Percentiles rank a stretch among this genome's conserved stretches.
phyloP scores from a whole-genome alignment of 169 alveolate genomes.

The Plasmodium reichenowi region DNA sequence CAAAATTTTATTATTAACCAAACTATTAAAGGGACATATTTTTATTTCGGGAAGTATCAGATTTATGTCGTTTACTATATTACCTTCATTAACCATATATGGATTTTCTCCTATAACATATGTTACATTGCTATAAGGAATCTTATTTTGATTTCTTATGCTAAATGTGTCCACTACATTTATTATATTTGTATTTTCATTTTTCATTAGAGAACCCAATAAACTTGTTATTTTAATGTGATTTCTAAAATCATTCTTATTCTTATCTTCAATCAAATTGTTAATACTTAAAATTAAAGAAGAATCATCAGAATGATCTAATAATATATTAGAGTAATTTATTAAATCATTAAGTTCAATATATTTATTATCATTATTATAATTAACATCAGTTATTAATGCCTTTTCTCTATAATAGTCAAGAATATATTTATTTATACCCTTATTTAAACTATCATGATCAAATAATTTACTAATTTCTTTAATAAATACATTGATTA shows the following conservation, averaged over 20 bases:
- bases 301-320: slow-evolving; percentile 45
- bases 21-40: slow-evolving; percentile 37
- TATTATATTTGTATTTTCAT: slow-evolving; percentile 56
- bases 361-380: slow-evolving; percentile 17
- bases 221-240: slow-evolving; percentile 74
- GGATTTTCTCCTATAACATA: slow-evolving; percentile 70
- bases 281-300: slow-evolving; percentile 37
- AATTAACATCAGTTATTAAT: slow-evolving; percentile 37
- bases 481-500: slow-evolving; percentile 45
- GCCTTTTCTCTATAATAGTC: slow-evolving; percentile 64
- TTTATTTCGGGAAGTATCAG: slow-evolving; percentile 65
- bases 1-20: slow-evolving; percentile 14
- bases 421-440: slow-evolving; percentile 45
- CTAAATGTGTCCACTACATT: slow-evolving; percentile 58
- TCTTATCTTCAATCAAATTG: slow-evolving; percentile 45
- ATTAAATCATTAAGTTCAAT: slow-evolving; percentile 33
- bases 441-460: slow-evolving; percentile 67
- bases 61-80: slow-evolving; percentile 49
- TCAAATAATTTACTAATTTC: slow-evolving; percentile 68
- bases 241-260: slow-evolving; percentile 72
- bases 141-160: slow-evolving; percentile 22
- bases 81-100: slow-evolving; percentile 40
- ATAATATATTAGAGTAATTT: slow-evolving; percentile 54
- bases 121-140: slow-evolving; percentile 53
- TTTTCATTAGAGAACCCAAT: slow-evolving; percentile 57